Evolutionary conservation across 1,284 basidiomycete genomes (phyloP), one percentile per base, ranked within the genome.

Genomic region (Malassezia obtusa): DNA sequence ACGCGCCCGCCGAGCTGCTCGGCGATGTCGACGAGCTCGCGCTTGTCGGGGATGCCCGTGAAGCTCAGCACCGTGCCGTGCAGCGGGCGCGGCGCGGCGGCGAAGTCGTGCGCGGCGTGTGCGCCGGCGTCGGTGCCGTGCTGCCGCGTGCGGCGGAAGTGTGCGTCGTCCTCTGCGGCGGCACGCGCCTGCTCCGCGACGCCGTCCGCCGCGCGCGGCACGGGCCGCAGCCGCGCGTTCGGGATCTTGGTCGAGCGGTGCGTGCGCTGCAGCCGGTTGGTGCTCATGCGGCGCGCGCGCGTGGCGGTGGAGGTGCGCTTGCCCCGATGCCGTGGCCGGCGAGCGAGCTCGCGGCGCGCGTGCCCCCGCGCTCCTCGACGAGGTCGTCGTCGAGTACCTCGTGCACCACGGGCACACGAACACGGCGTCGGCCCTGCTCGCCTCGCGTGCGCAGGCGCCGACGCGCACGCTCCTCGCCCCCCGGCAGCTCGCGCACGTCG

Each of bases 361-460:
- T n/a, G 33, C 33, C 33, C 17, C 17, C n/a, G 40, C 24, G 22
- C 15, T 28, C 15, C 40, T 25, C 19, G 40, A 40, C 26, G 21
- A 22, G 38, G 76, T 90, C 36, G 83, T 90, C 7, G 77, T 89
- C 43, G 84, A 89, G 65, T 90, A 89, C 65, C 79, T 90, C 3
- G 79, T 81, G 52, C 85, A 87, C 64, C 79, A 81, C 39, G 83
- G 84, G 55, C 86, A 84, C 72, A 80, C 81, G 30, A 77, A 78
- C 33, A 84, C 86, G 0, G 85, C 85, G 5, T 77, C 78, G 31
- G 83, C 83, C 0, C 87, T 89, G 7, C 9, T 43, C 2, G 9
- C 22, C 62, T 24, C 19, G 19, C 26, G 31, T 25, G 11, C n/a
- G 6, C 30, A 9, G 19, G 21, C 21, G 39, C 21, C 36, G 32